phyloP scores from a whole-genome alignment of 2,329 filamentous ascomycete species.

The Lasiodiplodia citricola region DNA sequence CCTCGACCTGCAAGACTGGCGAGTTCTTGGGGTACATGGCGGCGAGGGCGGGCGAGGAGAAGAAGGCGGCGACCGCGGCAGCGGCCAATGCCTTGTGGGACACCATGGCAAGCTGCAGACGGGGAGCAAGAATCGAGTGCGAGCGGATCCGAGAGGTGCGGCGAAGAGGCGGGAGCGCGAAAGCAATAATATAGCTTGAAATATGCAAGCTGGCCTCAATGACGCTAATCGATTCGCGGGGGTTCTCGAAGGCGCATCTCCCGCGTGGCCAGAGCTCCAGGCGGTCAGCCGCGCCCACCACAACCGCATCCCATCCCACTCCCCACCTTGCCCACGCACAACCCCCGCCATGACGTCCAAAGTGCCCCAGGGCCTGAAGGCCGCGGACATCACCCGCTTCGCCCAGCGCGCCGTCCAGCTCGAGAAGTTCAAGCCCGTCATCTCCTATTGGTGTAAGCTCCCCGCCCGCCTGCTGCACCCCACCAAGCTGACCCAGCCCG shows the following conservation, averaged over 20 bases:
- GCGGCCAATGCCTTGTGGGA: slow-evolving; percentile 50
- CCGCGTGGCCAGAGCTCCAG: slow-evolving; percentile 25
- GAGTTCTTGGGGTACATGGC: slow-evolving; percentile 86
- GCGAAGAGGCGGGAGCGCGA: neutral
- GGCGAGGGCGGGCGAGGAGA: slow-evolving; percentile 68
- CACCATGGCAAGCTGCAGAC: slow-evolving; percentile 38
- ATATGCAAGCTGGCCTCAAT: slow-evolving; percentile 26
- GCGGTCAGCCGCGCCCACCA: slow-evolving; percentile 3
- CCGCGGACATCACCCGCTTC: slow-evolving; percentile 83
- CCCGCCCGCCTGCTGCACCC: neutral
- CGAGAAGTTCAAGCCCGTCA: slow-evolving; percentile 79
- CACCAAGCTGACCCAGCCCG: slow-evolving; percentile 31
- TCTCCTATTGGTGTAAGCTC: slow-evolving; percentile 91
- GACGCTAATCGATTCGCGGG: slow-evolving; percentile 24
- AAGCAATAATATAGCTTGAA: slow-evolving; percentile 12
- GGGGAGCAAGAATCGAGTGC: neutral
- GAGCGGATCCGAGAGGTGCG: neutral
- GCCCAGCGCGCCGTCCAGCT: slow-evolving; percentile 84
- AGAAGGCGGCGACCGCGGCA: slow-evolving; percentile 66
- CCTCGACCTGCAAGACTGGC: slow-evolving; percentile 81
- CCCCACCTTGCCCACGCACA: neutral
- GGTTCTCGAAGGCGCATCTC: slow-evolving; percentile 23
- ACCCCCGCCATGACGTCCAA: slow-evolving; percentile 67
- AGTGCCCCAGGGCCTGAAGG: slow-evolving; percentile 74
- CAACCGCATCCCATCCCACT: slow-evolving; percentile 11